Evolutionary conservation across 2,329 filamentous ascomycete genomes (phyloP).

Genomic region (Curvularia lunata): DNA sequence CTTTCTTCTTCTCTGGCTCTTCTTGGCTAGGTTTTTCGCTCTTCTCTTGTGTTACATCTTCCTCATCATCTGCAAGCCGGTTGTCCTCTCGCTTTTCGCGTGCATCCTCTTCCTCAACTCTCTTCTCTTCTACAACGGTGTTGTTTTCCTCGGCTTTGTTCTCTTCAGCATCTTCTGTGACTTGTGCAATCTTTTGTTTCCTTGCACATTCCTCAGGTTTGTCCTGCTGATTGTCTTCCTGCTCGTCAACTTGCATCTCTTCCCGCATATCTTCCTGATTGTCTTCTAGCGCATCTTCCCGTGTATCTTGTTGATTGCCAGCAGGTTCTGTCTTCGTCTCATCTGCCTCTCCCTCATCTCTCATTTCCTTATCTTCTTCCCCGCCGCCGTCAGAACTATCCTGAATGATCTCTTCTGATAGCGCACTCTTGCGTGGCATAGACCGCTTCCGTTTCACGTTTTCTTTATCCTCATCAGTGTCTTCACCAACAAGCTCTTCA

Average conservation of each 20-base stretch:
- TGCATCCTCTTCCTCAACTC: not conserved
- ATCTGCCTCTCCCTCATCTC: not conserved
- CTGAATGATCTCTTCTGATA: conserved; percentile 28
- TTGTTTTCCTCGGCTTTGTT: conserved; percentile 3
- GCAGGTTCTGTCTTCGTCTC: not conserved
- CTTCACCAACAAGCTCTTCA: conserved; percentile 25
- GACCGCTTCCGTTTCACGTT: conserved; percentile 19
- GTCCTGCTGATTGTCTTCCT: not conserved
- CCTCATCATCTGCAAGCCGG: not conserved
- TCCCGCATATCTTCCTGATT: not conserved
- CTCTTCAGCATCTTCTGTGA: not conserved
- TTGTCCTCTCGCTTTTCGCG: not conserved
- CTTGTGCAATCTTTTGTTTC: not conserved
- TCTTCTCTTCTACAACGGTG: not conserved
- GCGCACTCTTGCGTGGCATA: conserved; percentile 25
- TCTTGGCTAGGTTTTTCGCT: not conserved
- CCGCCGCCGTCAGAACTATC: conserved; percentile 22
- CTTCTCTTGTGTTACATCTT: not conserved
- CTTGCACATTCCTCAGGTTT: not conserved
- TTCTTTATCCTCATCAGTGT: conserved; percentile 19
- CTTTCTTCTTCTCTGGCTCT: not conserved
- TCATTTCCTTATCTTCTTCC: conserved; percentile 3
- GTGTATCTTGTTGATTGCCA: not conserved
- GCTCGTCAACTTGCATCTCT: not conserved
- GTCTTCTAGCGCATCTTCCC: not conserved